These are phyloP conservation scores for Psidium guajava DNA, from an alignment of 345 rosid species.

Conservation along the genomic window DNA sequence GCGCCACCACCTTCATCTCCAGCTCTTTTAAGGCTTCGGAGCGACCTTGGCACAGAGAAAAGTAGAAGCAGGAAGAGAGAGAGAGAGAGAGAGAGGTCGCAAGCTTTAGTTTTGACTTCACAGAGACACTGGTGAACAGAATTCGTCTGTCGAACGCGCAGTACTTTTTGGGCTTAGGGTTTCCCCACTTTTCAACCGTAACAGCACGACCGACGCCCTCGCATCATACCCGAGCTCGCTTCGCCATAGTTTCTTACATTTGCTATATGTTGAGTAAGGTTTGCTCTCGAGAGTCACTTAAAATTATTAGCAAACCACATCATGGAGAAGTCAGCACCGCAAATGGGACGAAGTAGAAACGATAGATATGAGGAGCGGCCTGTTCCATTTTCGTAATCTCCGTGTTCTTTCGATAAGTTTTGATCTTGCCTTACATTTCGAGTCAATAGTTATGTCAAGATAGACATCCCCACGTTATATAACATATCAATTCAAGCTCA, in stretches of 20 bases:
- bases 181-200: neutral
- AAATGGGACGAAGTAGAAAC: no score
- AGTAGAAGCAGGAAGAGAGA: neutral
- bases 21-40: neutral
- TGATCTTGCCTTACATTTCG: accelerated
- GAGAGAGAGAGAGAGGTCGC: neutral
- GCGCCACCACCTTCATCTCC: conserved; percentile 89
- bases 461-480: accelerated
- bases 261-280: no score
- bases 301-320: no score
- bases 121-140: neutral
- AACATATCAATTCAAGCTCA: neutral
- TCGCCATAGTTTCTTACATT: no score
- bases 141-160: accelerated
- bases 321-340: no score
- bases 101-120: neutral
- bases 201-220: neutral
- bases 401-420: accelerated
- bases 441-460: accelerated
- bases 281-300: no score
- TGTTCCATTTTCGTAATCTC: neutral
- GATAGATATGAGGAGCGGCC: no score
- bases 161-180: neutral
- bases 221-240: no score
- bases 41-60: neutral